Percentiles rank a stretch among this genome's conserved stretches.
phyloP scores from a whole-genome alignment of 1,284 basidiomycete species.

The Cutaneotrichosporon mucoides region DNA sequence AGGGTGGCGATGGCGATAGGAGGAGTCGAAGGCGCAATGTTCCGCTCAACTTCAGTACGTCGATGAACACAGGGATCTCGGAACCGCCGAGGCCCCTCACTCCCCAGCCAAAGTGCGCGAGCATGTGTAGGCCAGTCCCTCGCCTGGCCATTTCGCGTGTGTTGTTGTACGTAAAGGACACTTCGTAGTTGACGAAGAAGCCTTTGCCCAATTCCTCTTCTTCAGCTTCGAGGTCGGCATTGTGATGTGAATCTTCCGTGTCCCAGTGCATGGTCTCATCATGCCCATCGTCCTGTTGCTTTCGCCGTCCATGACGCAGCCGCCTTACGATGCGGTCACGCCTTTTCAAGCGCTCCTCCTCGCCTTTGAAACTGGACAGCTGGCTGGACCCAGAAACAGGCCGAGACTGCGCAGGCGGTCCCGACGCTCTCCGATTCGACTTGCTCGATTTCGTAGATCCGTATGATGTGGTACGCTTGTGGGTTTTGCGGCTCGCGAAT shows the following conservation, averaged over 20 bases:
- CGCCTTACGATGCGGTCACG: not conserved
- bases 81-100: constrained; percentile 43
- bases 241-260: not conserved
- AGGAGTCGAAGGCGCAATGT: constrained; percentile 38
- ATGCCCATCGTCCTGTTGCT: not conserved
- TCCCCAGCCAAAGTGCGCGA: constrained; percentile 47
- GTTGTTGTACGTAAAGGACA: constrained; percentile 43
- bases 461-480: not conserved
- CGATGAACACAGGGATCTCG: constrained; percentile 45
- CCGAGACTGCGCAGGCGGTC: not conserved
- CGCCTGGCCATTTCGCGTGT: constrained; percentile 24
- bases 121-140: constrained; percentile 43
- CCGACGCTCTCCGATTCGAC: not conserved
- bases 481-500: not conserved
- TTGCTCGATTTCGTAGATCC: not conserved
- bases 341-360: constrained; percentile 5
- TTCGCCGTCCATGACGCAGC: not conserved
- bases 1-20: constrained; percentile 48
- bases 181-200: constrained; percentile 47
- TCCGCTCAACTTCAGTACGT: constrained; percentile 36
- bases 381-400: not conserved
- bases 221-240: not conserved
- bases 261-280: not conserved
- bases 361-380: not conserved
- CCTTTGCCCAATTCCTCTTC: constrained; percentile 33